phyloP scores from a whole-genome alignment of 352 stramenopile genomes.

The Elongisporangium senticosum region DNA sequence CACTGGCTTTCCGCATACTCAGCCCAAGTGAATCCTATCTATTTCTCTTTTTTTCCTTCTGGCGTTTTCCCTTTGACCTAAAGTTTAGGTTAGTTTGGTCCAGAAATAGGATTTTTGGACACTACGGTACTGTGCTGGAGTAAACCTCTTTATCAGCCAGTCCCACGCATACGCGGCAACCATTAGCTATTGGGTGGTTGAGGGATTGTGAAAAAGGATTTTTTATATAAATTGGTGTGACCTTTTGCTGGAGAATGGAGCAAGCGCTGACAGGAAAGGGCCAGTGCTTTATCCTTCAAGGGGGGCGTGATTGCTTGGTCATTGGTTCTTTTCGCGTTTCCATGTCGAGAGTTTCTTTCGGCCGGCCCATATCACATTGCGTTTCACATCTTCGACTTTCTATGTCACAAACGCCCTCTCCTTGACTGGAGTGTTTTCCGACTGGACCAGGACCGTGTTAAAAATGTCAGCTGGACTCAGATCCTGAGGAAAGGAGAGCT shows the following conservation, averaged over 20 bases:
- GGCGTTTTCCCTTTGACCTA: background rate
- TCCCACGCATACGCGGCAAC: background rate
- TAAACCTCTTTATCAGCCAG: background rate
- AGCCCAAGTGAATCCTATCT: background rate
- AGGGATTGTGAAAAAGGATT: background rate
- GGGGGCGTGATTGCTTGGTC: background rate
- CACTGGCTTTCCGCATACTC: background rate
- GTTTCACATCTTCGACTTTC: background rate
- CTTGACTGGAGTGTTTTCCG: background rate
- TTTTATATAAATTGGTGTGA: background rate
- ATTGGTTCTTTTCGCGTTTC: background rate
- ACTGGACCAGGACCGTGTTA: background rate
- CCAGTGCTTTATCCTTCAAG: background rate
- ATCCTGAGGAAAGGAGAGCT: background rate
- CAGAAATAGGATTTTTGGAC: background rate
- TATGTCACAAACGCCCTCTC: background rate
- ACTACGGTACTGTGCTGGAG: background rate
- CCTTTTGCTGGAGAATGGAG: background rate
- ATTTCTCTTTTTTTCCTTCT: background rate
- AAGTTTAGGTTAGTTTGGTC: background rate
- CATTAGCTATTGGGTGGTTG: background rate
- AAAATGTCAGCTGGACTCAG: background rate
- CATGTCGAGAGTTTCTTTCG: background rate
- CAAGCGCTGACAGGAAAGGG: background rate
- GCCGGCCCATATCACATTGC: background rate